Percentiles rank a stretch among this genome's conserved stretches.
phyloP scores from a whole-genome alignment of 805 yeast genomes.

The Ogataea nakhonphanomensis region DNA sequence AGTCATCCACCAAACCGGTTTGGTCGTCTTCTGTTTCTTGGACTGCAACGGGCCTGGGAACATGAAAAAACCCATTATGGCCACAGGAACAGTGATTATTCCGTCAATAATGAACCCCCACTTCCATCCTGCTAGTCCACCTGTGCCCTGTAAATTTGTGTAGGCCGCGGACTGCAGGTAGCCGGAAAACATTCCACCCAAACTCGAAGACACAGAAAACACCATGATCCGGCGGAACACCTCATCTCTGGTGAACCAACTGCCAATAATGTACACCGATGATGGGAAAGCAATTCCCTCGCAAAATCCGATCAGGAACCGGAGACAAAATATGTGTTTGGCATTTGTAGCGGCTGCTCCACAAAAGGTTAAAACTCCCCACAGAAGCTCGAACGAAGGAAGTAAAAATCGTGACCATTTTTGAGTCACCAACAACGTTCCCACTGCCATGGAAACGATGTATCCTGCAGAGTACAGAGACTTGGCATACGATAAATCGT shows the following conservation, averaged over 20 bases:
- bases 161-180: conserved; percentile 43
- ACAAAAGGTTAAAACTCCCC: conserved; percentile 31
- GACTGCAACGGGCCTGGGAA: conserved; percentile 48
- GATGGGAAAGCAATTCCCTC: conserved; percentile 43
- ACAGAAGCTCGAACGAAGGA: conserved; percentile 25
- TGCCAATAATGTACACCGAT: conserved; percentile 37
- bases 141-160: conserved; percentile 37
- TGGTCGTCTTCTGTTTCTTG: conserved; percentile 18
- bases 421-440: conserved; percentile 24
- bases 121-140: conserved; percentile 61
- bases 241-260: conserved; percentile 44
- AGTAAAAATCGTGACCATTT: conserved; percentile 24
- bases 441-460: conserved; percentile 27
- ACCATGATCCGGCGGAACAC: conserved; percentile 39
- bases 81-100: conserved; percentile 54
- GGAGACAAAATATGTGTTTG: conserved; percentile 38
- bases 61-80: conserved; percentile 49
- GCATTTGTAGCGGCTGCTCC: conserved; percentile 26
- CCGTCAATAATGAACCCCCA: conserved; percentile 68
- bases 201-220: conserved; percentile 37
- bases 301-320: conserved; percentile 42
- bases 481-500: conserved; percentile 34
- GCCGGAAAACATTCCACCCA: conserved; percentile 44
- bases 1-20: conserved; percentile 29
- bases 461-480: conserved; percentile 37